A percentile compares a stretch with the other conserved stretches of the same genome.
phyloP scores from a whole-genome alignment of 495 filamentous ascomycete genomes.

The Penicilliopsis zonata region DNA sequence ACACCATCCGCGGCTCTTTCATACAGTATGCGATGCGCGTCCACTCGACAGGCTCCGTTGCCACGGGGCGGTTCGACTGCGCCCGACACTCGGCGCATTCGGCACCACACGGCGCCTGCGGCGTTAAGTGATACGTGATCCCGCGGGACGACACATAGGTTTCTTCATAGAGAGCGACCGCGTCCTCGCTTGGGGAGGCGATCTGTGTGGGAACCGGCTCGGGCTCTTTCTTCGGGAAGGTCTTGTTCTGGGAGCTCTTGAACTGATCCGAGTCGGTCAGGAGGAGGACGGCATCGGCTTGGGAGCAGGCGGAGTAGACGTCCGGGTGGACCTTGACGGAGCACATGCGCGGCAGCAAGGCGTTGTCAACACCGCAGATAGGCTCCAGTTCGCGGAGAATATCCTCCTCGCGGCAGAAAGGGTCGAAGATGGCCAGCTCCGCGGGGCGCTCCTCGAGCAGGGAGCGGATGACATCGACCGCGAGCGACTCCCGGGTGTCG shows the following conservation, averaged over 20 bases:
- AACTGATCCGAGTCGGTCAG: constrained; percentile 28
- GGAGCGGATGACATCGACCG: constrained; percentile 53
- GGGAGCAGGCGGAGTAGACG: constrained; percentile 26
- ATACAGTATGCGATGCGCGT: constrained; percentile 38
- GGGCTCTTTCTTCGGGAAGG: neutral
- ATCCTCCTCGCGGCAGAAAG: constrained; percentile 40
- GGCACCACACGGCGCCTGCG: constrained; percentile 6
- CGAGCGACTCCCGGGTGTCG: constrained; percentile 63
- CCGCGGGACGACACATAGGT: constrained; percentile 9
- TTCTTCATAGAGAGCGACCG: neutral
- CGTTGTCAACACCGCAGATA: constrained; percentile 1
- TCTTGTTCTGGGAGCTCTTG: constrained; percentile 9
- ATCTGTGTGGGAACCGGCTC: neutral
- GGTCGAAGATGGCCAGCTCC: constrained; percentile 67
- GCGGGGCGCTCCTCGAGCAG: constrained; percentile 49
- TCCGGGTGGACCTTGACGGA: constrained; percentile 19
- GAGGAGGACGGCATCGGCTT: constrained; percentile 22
- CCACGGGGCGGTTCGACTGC: constrained; percentile 5
- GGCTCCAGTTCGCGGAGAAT: constrained; percentile 27
- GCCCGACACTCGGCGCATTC: constrained; percentile 14
- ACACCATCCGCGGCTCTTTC: constrained; percentile 56
- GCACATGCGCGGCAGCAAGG: too few species aligned
- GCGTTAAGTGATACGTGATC: constrained; percentile 8
- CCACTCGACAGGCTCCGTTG: constrained; percentile 37
- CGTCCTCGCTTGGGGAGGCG: neutral